These are phyloP conservation scores for Penicillium corylophilum DNA, from an alignment of 2,329 filamentous ascomycete species.

Conservation along the genomic window DNA sequence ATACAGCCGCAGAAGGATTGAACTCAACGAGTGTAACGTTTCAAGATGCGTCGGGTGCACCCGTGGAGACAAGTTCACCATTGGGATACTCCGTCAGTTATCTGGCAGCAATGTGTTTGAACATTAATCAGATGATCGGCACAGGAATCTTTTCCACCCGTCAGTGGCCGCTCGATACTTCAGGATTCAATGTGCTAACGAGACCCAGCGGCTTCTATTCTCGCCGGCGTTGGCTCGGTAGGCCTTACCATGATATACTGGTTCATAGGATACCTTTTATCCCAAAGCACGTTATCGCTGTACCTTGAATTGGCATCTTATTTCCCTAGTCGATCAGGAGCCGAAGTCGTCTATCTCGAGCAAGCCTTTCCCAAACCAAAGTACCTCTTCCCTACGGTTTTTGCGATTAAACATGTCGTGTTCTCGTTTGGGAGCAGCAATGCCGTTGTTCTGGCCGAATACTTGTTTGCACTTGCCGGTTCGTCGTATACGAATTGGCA, in stretches of 20 bases:
- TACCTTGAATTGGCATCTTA: conserved; percentile 66
- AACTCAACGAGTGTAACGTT: conserved; percentile 55
- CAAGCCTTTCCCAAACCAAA: conserved; percentile 65
- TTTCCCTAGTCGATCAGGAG: conserved; percentile 65
- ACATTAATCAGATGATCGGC: conserved; percentile 63
- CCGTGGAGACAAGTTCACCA: conserved; percentile 59
- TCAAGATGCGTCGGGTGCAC: conserved; percentile 62
- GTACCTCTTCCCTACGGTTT: conserved; percentile 64
- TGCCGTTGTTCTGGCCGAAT: conserved; percentile 62
- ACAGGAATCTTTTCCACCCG: conserved; percentile 66
- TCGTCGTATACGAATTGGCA: conserved; percentile 59
- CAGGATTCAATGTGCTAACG: neutral
- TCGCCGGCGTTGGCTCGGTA: conserved; percentile 60
- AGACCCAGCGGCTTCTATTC: conserved; percentile 56
- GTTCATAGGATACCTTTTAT: conserved; percentile 62
- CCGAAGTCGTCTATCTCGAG: conserved; percentile 67
- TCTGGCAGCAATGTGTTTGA: conserved; percentile 59
- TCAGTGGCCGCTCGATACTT: conserved; percentile 35
- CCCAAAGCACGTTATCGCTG: conserved; percentile 54
- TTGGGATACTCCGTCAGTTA: conserved; percentile 60
- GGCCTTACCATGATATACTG: conserved; percentile 65
- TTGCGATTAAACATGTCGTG: conserved; percentile 63
- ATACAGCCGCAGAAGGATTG: conserved; percentile 10
- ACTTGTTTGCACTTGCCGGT: conserved; percentile 60
- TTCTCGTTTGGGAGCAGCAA: conserved; percentile 67